phyloP scores from a whole-genome alignment of 83 land plant species.

The Isoetes engelmannii region DNA sequence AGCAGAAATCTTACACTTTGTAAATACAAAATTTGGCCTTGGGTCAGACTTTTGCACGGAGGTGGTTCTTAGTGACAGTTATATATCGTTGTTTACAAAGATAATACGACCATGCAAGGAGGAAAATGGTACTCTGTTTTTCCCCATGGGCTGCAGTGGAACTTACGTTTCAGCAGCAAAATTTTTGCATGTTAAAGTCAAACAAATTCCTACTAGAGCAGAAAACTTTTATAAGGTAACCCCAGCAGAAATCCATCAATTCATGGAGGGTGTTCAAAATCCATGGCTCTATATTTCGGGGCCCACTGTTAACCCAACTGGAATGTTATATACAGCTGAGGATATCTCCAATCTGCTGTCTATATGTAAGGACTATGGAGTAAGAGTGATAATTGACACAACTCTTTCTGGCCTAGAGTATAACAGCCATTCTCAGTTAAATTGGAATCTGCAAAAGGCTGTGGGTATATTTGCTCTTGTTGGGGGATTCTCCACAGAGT shows the following conservation, averaged over 20 bases:
- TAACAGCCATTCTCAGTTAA: constrained; percentile 13
- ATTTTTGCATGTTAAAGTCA: constrained; percentile 55
- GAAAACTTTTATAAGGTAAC: constrained; percentile 67
- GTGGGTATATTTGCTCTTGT: constrained; percentile 46
- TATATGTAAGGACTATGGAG: constrained; percentile 58
- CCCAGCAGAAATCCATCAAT: constrained; percentile 26
- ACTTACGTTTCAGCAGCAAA: constrained; percentile 74
- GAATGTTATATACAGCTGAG: constrained; percentile 53
- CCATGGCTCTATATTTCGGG: constrained; percentile 91
- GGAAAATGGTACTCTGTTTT: constrained; percentile 79
- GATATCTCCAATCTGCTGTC: constrained; percentile 62
- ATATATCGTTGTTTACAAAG: constrained; percentile 67
- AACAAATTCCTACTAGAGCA: constrained; percentile 47
- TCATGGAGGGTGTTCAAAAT: constrained; percentile 37
- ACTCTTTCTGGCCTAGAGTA: constrained; percentile 90
- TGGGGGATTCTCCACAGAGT: constrained; percentile 61
- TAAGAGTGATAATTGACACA: constrained; percentile 71
- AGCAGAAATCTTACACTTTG: constrained; percentile 47
- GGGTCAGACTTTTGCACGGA: constrained; percentile 35
- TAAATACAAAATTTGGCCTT: constrained; percentile 47
- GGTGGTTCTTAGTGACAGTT: constrained; percentile 56
- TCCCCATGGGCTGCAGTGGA: constrained; percentile 79
- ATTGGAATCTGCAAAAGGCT: constrained; percentile 53
- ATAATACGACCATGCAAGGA: constrained; percentile 70
- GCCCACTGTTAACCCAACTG: constrained; percentile 90